phyloP scores from a whole-genome alignment of 768 basidiomycete genomes.

The Collybia sordida region DNA sequence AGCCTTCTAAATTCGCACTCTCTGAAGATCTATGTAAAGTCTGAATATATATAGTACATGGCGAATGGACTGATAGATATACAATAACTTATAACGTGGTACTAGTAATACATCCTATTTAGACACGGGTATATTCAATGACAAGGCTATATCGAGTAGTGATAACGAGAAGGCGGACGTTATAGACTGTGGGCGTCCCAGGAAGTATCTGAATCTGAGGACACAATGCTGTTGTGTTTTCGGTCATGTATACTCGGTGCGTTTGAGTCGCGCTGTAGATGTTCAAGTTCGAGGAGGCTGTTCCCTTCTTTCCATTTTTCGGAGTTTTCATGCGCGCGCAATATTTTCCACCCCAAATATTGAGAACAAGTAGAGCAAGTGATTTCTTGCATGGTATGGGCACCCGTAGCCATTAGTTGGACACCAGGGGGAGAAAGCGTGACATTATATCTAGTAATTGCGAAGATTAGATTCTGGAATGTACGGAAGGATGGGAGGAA shows the following conservation, averaged over 20 bases:
- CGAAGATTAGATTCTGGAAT: not conserved
- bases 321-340: slow-evolving; percentile 51
- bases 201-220: slow-evolving; percentile 33
- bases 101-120: no score
- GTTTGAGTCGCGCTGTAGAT: slow-evolving; percentile 30
- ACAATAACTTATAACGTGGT: no score
- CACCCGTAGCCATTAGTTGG: slow-evolving; percentile 62
- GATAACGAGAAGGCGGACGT: no score
- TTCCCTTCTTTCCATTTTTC: slow-evolving; percentile 67
- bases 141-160: no score
- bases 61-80: no score
- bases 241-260: slow-evolving; percentile 11
- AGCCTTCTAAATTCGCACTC: no score
- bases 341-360: slow-evolving; percentile 66
- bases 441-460: slow-evolving; percentile 44
- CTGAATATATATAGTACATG: no score
- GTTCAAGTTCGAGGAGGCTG: slow-evolving; percentile 58
- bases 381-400: slow-evolving; percentile 60
- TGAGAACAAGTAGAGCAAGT: slow-evolving; percentile 46
- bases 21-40: no score
- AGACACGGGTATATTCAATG: no score
- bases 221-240: slow-evolving; percentile 22
- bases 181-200: no score
- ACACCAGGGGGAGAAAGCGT: slow-evolving; percentile 42
- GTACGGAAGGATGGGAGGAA: slow-evolving; percentile 15